Evolutionary conservation across 805 yeast species (phyloP), one percentile per base, ranked within the genome.

Genomic region (Candida ipomoeae): DNA sequence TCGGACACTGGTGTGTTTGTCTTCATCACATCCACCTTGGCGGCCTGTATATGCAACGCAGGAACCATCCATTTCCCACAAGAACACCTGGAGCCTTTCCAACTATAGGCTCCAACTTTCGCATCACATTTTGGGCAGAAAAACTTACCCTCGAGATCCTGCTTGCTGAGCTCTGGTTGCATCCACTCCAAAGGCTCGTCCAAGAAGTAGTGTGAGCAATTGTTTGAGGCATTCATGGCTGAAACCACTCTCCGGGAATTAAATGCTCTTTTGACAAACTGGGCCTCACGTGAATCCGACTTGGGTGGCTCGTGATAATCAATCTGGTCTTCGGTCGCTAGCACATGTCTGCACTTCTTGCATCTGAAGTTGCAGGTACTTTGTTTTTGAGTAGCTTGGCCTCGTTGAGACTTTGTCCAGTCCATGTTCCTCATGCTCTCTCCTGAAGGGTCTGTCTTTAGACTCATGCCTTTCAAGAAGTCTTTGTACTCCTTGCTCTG

Each of bases 61-160:
- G 99, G 99, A 8, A 89, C 79, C 76, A 92, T 84, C 99, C 99
- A 94, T 59, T 81, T 82, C 2, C 97, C 97, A 67, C 99, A 94
- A 51, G 94, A 82, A 66, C 99, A 94, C 59, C 96, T 73, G 1
- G 92, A 82, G 0, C 99, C 99, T 61, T 84, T 87, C 99, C 99
- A 94, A 54, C 84, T 82, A 65, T 90, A 94, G 0, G 89, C 90
- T 13, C 99, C 99, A 2, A 94, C 81, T 69, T 92, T 94, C 14
- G 87, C 75, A 5, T 73, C 72, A 71, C 99, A 94, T 61, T 84
- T 85, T 2, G 94, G 94, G 66, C 99, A 94, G 10, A 70, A 65
- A 40, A 94, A 82, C 61, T 86, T 88, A 2, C 99, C 99, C 65
- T 92, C 97, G 7, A 94, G 60, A 46, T 83, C 86, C 34, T 88